Evolutionary conservation across 1,284 basidiomycete genomes (phyloP).

Genomic region (Tetrapyrgos nigripes): DNA sequence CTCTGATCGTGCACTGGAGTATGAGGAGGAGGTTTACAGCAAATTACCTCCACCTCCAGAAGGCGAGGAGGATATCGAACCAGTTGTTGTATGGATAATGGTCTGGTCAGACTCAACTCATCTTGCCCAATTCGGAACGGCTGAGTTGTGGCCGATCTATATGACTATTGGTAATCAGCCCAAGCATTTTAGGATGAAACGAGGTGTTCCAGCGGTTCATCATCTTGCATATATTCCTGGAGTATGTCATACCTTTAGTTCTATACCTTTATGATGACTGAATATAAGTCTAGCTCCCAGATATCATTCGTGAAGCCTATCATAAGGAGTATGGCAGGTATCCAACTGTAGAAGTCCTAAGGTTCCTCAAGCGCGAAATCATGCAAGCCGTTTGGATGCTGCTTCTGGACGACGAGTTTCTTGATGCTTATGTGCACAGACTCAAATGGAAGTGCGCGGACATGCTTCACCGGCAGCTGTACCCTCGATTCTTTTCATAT

Average conservation of each 20-base stretch:
- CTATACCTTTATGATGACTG: not conserved
- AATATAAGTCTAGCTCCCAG: slow-evolving; percentile 22
- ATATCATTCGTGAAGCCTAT: slow-evolving; percentile 29
- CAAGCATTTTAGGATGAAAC: slow-evolving; percentile 29
- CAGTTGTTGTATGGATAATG: slow-evolving; percentile 2
- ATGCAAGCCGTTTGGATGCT: slow-evolving; percentile 31
- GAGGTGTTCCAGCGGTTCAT: slow-evolving; percentile 22
- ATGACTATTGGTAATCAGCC: slow-evolving; percentile 33
- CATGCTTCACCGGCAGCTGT: slow-evolving; percentile 28
- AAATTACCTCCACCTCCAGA: not conserved
- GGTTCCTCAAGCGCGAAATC: too few relatives aligned
- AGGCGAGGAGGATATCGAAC: slow-evolving; percentile 1
- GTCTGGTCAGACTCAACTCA: slow-evolving; percentile 31
- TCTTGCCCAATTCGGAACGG: slow-evolving; percentile 35
- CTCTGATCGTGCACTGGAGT: slow-evolving; percentile 5
- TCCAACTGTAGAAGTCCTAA: slow-evolving; percentile 23
- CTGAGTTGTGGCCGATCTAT: slow-evolving; percentile 38
- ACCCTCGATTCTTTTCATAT: slow-evolving; percentile 36
- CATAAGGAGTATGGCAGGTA: slow-evolving; percentile 14
- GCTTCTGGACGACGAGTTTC: slow-evolving; percentile 33
- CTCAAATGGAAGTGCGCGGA: slow-evolving; percentile 36
- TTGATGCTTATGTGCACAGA: slow-evolving; percentile 37
- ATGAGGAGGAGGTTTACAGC: not conserved
- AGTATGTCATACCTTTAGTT: slow-evolving; percentile 11
- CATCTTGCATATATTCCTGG: slow-evolving; percentile 20